Percentiles rank a stretch among this genome's conserved stretches.
These are phyloP conservation scores for Plasmodium sp. DNA, from an alignment of 169 alveolate species.

Conservation along the genomic window DNA sequence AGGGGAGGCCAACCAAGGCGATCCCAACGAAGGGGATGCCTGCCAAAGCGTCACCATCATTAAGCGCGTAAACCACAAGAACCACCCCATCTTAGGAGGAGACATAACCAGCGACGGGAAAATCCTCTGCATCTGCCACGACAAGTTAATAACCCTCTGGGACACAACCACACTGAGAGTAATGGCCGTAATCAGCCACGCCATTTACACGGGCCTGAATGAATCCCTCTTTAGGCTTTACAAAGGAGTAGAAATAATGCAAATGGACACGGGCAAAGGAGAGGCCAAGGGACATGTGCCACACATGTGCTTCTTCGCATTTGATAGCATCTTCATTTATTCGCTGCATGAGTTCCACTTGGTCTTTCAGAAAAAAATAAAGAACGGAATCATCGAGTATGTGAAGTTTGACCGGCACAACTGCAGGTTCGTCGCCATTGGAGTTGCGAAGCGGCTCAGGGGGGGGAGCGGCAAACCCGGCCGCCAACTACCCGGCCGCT, in stretches of 20 bases:
- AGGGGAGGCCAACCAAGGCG: background rate
- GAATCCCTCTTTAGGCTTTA: slow-evolving; percentile 28
- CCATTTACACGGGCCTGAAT: slow-evolving; percentile 26
- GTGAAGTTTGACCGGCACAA: slow-evolving; percentile 33
- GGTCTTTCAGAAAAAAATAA: slow-evolving; percentile 21
- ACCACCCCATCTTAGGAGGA: slow-evolving; percentile 20
- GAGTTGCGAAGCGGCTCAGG: slow-evolving; percentile 22
- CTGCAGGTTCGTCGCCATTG: slow-evolving; percentile 9
- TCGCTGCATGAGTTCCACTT: slow-evolving; percentile 41
- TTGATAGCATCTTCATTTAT: slow-evolving; percentile 35
- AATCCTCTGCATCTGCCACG: slow-evolving; percentile 47
- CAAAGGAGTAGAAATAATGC: slow-evolving; percentile 40
- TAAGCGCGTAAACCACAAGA: slow-evolving; percentile 20
- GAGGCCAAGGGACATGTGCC: background rate
- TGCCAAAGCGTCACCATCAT: slow-evolving; percentile 13
- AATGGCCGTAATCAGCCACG: slow-evolving; percentile 40
- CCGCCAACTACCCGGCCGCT: too few relatives aligned
- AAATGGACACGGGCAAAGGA: background rate
- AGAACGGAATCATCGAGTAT: slow-evolving; percentile 31
- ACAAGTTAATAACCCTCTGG: slow-evolving; percentile 32
- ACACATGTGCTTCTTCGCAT: slow-evolving; percentile 20
- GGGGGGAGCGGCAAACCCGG: background rate
- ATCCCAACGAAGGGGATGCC: background rate
- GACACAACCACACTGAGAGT: slow-evolving; percentile 17
- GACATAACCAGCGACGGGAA: slow-evolving; percentile 43